These are phyloP conservation scores for Priceomyces melissophilus DNA, from an alignment of 805 yeast genomes.

Conservation along the genomic window DNA sequence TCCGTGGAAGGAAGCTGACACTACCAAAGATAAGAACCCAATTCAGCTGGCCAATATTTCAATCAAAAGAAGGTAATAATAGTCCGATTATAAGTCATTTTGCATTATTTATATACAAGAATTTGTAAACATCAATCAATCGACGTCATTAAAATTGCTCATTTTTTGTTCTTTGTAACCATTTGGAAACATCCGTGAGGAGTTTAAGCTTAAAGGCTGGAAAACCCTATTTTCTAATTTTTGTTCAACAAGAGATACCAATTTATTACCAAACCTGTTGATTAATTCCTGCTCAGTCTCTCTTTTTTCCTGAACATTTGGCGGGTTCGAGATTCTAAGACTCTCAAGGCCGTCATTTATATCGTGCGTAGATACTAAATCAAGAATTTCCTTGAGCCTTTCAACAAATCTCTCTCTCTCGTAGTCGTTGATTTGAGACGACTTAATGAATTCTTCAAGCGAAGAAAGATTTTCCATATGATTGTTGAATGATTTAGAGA, in stretches of 20 bases:
- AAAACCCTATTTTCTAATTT: slow-evolving; percentile 17
- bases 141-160: slow-evolving; percentile 2
- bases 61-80: not conserved
- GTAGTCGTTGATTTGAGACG: not conserved
- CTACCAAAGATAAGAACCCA: slow-evolving; percentile 23
- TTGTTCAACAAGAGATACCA: slow-evolving; percentile 25
- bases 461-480: not conserved
- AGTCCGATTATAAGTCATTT: not conserved
- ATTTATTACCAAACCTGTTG: slow-evolving; percentile 36
- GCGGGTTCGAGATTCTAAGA: no score
- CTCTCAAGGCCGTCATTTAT: no score
- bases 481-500: not conserved
- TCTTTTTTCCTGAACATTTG: not conserved
- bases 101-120: slow-evolving; percentile 3
- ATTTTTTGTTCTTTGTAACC: not conserved
- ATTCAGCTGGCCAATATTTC: slow-evolving; percentile 36
- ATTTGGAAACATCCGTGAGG: not conserved
- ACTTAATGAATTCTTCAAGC: slow-evolving; percentile 1
- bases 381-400: not conserved
- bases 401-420: not conserved
- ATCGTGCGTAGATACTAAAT: no score
- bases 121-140: slow-evolving; percentile 4
- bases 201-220: slow-evolving; percentile 3
- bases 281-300: slow-evolving; percentile 21
- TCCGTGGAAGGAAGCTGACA: slow-evolving; percentile 38